These are phyloP conservation scores for Cercospora janseana DNA, from an alignment of 2,329 filamentous ascomycete species.

Conservation along the genomic window DNA sequence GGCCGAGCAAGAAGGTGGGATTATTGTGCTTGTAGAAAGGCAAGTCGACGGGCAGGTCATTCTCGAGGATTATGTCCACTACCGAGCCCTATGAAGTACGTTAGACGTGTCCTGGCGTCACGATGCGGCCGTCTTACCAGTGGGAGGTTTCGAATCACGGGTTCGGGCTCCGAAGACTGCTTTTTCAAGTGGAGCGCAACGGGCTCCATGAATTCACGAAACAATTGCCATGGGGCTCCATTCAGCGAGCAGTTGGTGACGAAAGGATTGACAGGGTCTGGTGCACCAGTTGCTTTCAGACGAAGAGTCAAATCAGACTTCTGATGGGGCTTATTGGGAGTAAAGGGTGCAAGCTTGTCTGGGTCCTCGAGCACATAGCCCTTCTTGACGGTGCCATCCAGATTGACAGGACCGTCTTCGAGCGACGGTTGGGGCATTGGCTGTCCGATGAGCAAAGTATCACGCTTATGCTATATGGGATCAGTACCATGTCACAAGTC, in stretches of 20 bases:
- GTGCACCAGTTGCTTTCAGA: slow-evolving; percentile 23
- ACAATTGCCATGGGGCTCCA: slow-evolving; percentile 25
- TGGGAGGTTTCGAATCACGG: slow-evolving; percentile 14
- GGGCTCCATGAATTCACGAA: slow-evolving; percentile 22
- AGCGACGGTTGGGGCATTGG: slow-evolving; percentile 20
- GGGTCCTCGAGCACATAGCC: slow-evolving; percentile 12
- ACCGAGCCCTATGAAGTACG: slow-evolving; percentile 20
- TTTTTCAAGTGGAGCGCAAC: slow-evolving; percentile 15
- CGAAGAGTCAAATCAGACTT: slow-evolving; percentile 20
- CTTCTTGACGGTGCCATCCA: slow-evolving; percentile 19
- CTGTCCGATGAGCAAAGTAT: slow-evolving; percentile 16
- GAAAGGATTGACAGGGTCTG: slow-evolving; percentile 24
- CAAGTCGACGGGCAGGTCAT: slow-evolving; percentile 18
- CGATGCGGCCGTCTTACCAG: slow-evolving; percentile 1
- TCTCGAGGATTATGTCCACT: slow-evolving; percentile 25
- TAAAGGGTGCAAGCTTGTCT: slow-evolving; percentile 16
- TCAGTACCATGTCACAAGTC: neutral
- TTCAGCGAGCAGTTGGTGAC: slow-evolving; percentile 29
- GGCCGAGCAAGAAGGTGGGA: slow-evolving; percentile 21
- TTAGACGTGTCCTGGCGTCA: neutral
- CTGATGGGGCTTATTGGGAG: slow-evolving; percentile 12
- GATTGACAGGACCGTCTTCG: slow-evolving; percentile 16
- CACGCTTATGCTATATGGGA: slow-evolving; percentile 7
- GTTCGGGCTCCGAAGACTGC: slow-evolving; percentile 21
- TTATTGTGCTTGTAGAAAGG: slow-evolving; percentile 29